Base-by-base conservation (phyloP, 2,329 filamentous ascomycete species). In the Lachnellula occidentalis region DNA sequence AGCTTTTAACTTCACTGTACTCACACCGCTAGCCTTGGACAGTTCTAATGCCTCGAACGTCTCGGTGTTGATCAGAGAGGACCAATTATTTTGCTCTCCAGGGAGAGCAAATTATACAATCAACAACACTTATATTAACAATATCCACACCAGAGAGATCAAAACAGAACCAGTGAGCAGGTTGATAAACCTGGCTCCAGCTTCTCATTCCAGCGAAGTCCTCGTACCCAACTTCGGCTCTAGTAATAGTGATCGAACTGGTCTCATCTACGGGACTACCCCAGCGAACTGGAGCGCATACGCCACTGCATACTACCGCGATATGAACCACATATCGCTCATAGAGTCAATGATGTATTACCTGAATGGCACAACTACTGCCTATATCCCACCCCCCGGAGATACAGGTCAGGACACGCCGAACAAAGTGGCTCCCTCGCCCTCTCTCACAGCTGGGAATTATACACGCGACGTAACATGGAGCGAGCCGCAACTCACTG, bases 211-310 rank as follows among this genome's bases (percentile, higher is more conserved):
- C 27, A 43, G 45, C 12, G 15, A 37, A 3, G 36, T 62, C 2
- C 14, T 48, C 1, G 60, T 64, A 3, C 56, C 60, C 1, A 54
- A 53, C 1, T 54, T 61, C 19, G 12, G n/a, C 11, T 5, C 27
- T 5, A 6, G 7, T 11, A 34, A 31, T 39, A 39, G 14, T 2
- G 14, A 14, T 34, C 14, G 15, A 2, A n/a, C n/a, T 12, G 47
- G 15, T 8, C 36, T 43, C 8, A 11, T 11, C 27, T 31, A 31
- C 27, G 54, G 60, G 4, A 59, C 51, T 8, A 17, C 4, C 5
- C 56, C 59, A 2, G 60, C 58, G 24, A 58, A 61, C 15, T 64
- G 62, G 60, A 61, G 37, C 9, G 36, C 14, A 7, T 7, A 19
- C 7, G 41, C 59, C 1, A 39, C 55, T 11, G 39, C 36, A 2